These are phyloP conservation scores for Oemleria cerasiformis DNA, from an alignment of 306 rosid species.

Conservation along the genomic window DNA sequence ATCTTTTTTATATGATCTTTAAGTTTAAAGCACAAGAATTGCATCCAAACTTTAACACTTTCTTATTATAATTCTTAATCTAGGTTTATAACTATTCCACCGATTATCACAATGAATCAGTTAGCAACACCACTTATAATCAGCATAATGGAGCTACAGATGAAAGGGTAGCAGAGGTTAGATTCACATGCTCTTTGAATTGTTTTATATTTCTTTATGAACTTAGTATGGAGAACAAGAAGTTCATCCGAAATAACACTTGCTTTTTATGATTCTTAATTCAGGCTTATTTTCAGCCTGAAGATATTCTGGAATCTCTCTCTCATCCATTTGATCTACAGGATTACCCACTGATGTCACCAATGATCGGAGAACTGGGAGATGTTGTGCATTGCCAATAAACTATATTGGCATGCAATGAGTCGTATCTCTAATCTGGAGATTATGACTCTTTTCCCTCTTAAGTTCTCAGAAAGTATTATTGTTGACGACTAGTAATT, in stretches of 20 bases:
- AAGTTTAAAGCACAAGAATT: not conserved
- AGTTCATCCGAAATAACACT: conserved; percentile 6
- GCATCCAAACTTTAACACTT: conserved; percentile 1
- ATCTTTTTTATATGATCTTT: not conserved
- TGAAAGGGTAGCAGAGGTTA: conserved; percentile 27
- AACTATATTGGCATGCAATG: too few relatives aligned
- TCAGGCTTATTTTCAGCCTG: too few relatives aligned
- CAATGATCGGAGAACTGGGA: too few relatives aligned
- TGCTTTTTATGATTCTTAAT: too few relatives aligned
- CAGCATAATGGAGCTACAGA: not conserved
- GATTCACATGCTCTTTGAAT: conserved; percentile 20
- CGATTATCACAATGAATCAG: not conserved
- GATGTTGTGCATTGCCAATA: too few relatives aligned
- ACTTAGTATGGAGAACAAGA: not conserved
- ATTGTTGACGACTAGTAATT: too few relatives aligned
- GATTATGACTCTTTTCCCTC: too few relatives aligned
- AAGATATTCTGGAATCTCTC: too few relatives aligned
- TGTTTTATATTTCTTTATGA: not conserved
- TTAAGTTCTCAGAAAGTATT: too few relatives aligned
- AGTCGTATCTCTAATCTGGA: too few relatives aligned
- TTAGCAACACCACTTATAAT: not conserved
- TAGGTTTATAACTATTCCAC: not conserved
- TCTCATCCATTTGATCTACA: too few relatives aligned
- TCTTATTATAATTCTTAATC: not conserved
- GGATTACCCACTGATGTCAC: too few relatives aligned